A percentile compares a stretch with the other conserved stretches of the same genome.
Evolutionary conservation across 2,329 filamentous ascomycete species (phyloP).

Genomic region (Pyrenophora graminea): DNA sequence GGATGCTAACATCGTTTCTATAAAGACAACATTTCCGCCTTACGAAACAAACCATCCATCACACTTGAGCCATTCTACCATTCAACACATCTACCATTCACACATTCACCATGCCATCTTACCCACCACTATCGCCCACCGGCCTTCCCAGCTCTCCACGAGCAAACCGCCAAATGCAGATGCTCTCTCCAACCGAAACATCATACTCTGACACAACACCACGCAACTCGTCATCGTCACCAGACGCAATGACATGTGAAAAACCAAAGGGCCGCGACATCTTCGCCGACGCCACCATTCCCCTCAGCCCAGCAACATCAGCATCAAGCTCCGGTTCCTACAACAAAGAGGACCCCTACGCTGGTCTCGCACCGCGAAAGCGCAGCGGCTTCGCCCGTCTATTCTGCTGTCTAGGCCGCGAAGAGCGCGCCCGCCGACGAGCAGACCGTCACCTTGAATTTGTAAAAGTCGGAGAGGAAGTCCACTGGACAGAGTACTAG

Average conservation of each 20-base stretch:
- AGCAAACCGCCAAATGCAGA: constrained; percentile 22
- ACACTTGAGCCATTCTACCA: background rate
- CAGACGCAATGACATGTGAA: constrained; percentile 21
- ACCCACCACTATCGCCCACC: constrained; percentile 21
- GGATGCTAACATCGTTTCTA: constrained; percentile 1
- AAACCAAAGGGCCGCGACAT: constrained; percentile 29
- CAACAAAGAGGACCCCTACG: constrained; percentile 24
- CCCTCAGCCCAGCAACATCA: constrained; percentile 35
- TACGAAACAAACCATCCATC: background rate
- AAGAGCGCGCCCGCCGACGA: constrained; percentile 35
- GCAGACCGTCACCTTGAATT: constrained; percentile 27
- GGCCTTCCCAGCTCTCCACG: constrained; percentile 34
- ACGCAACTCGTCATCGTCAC: constrained; percentile 17
- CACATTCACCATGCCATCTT: constrained; percentile 18
- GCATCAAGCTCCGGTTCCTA: constrained; percentile 17
- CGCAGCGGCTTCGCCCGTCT: constrained; percentile 37
- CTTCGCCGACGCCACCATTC: constrained; percentile 43
- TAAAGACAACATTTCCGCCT: constrained; percentile 12
- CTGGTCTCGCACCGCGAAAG: constrained; percentile 35
- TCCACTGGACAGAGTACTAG: constrained; percentile 41
- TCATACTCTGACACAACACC: constrained; percentile 16
- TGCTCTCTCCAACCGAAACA: constrained; percentile 30
- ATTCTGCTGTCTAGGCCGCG: constrained; percentile 42
- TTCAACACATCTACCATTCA: background rate
- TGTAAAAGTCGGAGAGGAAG: constrained; percentile 37